Evolutionary conservation across 257 asterid species (phyloP).

Genomic region (Leptodermis oblonga): DNA sequence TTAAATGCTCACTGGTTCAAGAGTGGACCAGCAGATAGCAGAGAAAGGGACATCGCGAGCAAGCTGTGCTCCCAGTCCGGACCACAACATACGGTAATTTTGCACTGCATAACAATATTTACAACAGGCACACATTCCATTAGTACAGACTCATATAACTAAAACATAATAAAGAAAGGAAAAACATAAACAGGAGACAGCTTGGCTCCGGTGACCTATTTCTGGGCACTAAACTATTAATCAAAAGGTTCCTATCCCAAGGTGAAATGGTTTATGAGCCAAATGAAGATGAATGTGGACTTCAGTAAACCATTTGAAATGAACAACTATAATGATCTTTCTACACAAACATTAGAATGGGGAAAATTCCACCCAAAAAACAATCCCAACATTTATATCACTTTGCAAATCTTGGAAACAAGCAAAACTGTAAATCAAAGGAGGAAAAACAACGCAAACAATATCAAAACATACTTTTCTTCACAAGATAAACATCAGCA

Average conservation of each 20-base stretch:
- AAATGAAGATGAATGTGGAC: neutral
- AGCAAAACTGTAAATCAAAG: neutral
- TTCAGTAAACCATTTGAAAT: neutral
- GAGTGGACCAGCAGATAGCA: conserved; percentile 87
- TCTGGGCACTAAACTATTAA: neutral
- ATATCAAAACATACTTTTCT: neutral
- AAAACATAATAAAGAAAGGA: neutral
- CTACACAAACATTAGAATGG: neutral
- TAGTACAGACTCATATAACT: neutral
- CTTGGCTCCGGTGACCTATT: neutral
- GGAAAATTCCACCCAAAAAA: neutral
- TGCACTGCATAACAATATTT: conserved; percentile 32
- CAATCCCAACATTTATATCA: neutral
- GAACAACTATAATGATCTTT: neutral
- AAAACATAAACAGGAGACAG: neutral
- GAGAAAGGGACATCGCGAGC: conserved; percentile 94
- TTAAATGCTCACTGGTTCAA: conserved; percentile 66
- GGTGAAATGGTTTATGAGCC: neutral
- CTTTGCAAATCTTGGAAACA: neutral
- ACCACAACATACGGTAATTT: conserved; percentile 67
- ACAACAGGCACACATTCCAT: neutral
- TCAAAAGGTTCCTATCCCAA: neutral
- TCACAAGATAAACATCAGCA: neutral
- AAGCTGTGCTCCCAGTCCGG: conserved; percentile 91
- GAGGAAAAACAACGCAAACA: neutral